Base-by-base conservation (phyloP, 768 basidiomycete genomes). In the Boletus subparvulus region DNA sequence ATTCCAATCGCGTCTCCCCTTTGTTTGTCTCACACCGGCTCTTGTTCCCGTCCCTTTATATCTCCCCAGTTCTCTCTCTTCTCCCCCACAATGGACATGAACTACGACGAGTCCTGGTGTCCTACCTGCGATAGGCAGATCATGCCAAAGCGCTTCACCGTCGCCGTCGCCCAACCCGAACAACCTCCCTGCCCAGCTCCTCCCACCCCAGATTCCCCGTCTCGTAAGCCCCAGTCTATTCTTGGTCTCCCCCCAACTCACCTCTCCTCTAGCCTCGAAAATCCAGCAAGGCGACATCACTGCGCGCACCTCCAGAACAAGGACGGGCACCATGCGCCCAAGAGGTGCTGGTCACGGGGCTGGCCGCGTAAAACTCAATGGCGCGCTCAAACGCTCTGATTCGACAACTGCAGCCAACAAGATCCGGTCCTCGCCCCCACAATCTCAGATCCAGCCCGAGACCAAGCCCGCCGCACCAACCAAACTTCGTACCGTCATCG, bases 61-160 rank as follows among this genome's bases (percentile, higher is more conserved):
- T 54, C n/a, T 14, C 26, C 17, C 24, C 57, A 41, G 11, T 62
- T 39, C 14, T 50, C 50, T 56, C 32, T 56, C 61, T 55, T 44
- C 55, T 60, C 56, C 47, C 36, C 28, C 50, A 6, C 61, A 48
- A 74, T 72, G 64, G 74, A 67, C 58, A 63, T 69, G 60, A 67
- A 74, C 66, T 78, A 85, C 75, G 89, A 90, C 74, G 80, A 85
- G 59, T 77, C 84, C 54, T 93, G 87, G 87, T 92, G 90, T 80
- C 87, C 88, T 48, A 83, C 82, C 66, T 93, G 91, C 77, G 82
- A 85, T 65, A 77, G 83, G 62, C 86, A 87, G 60, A 91, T 93
- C 62, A 75, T 82, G n/a, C 90, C 91, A n/a, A 90, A 89, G 68
- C 86, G 88, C 61, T 75, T 74, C 61, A 78, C 77, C 13, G 79